Base-by-base conservation (phyloP, 2,329 filamentous ascomycete genomes). In the Aspergillus sp. region DNA sequence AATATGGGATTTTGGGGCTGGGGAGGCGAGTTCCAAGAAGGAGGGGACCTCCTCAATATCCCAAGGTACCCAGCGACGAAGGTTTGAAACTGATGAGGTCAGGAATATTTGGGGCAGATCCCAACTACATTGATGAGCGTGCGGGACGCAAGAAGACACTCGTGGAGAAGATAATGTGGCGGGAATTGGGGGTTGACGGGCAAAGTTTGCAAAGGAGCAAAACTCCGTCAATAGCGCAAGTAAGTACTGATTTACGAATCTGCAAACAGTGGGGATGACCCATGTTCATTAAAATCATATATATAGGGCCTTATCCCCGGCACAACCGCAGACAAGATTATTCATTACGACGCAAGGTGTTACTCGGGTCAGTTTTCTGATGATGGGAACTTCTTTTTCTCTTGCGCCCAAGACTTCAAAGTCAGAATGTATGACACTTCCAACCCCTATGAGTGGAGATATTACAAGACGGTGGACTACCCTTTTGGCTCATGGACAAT, bases 381-480 rank as follows among this genome's bases (percentile, higher is more conserved):
- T 63, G 95, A 99, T 67, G 95, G 95, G 25, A 96, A 96, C 74
- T 98, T 98, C 79, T 98, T 97, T 79, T 98, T 93, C 71, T 88
- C 89, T 6, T 95, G 90, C 68, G 90, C 89, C 9, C 91, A 97
- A 74, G 93, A 98, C 74, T 96, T 96, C 77, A 89, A 87, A 65
- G 92, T 99, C 9, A 89, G 93, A 53, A 93, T 99, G 90, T 99
- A 98, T 75, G 93, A 98, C 73, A 98, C 95, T 0, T 93, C 90
- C 2, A 96, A 97, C 66, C 92, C 93, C 0, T 96, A 95, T 74
- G 85, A 92, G 63, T 99, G 95, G 95, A 89, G 89, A 71, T 93
- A 96, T 73, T 97, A 97, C 81, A 98, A 93, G 77, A 93, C 90
- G 0, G 90, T 92, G 5, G 79, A 82, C 27, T 96, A 95, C 73